Evolutionary conservation across 2,329 filamentous ascomycete species (phyloP).

Genomic region (Lachnellula suecica): DNA sequence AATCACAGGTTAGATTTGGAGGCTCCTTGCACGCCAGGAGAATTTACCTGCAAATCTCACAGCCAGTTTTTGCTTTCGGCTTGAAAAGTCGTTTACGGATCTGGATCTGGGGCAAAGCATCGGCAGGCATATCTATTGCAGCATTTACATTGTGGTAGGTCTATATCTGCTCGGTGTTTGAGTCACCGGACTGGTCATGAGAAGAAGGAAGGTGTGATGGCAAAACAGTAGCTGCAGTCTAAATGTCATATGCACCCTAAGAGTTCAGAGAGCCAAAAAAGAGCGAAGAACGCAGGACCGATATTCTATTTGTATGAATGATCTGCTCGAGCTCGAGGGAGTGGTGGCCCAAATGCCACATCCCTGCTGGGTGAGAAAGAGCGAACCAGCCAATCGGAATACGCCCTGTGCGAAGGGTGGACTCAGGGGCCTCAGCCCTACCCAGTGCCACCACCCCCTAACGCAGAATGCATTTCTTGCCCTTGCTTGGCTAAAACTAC

Average conservation of each 20-base stretch:
- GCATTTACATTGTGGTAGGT: background rate
- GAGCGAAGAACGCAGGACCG: background rate
- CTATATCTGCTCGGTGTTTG: background rate
- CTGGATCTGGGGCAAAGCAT: background rate
- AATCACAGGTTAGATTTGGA: background rate
- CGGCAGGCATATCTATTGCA: background rate
- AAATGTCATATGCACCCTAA: too few species aligned
- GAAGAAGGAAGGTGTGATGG: too few species aligned
- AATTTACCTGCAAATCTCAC: background rate
- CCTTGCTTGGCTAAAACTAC: too few species aligned
- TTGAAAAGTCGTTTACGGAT: background rate
- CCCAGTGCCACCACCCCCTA: too few species aligned
- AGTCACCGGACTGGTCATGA: too few species aligned
- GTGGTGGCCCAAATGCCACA: background rate
- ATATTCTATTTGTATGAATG: background rate
- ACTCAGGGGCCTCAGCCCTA: too few species aligned
- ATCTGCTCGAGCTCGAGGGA: too few species aligned
- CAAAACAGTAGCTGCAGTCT: too few species aligned
- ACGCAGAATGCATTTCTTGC: too few species aligned
- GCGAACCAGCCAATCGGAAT: background rate
- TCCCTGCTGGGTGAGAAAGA: background rate
- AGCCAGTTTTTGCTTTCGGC: background rate
- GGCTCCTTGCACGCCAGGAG: background rate
- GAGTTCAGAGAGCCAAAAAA: too few species aligned
- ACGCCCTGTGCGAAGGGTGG: background rate